These are phyloP conservation scores for Stephanodiscus triporus DNA, from an alignment of 108 stramenopile species.

Conservation along the genomic window DNA sequence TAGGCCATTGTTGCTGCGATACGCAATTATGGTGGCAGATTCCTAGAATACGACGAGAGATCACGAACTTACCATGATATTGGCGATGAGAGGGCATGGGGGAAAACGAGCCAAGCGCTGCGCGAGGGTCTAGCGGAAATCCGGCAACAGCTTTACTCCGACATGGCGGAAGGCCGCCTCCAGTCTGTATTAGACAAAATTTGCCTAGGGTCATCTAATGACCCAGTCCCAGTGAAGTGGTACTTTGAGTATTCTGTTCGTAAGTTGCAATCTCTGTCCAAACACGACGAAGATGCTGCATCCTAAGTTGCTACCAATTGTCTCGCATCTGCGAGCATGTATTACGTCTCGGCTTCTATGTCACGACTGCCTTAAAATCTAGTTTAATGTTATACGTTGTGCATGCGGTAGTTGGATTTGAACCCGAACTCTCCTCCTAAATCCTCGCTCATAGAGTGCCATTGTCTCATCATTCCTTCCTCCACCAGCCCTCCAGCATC, in stretches of 20 bases:
- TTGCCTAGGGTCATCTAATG: no score
- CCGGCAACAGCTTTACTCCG: constrained; percentile 29
- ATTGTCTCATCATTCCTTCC: no score
- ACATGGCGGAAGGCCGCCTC: not conserved
- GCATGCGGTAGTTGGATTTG: no score
- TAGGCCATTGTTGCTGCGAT: constrained; percentile 27
- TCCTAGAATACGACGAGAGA: constrained; percentile 62
- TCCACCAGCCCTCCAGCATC: no score
- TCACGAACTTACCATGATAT: constrained; percentile 62
- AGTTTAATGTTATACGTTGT: no score
- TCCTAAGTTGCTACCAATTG: no score
- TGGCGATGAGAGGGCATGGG: constrained; percentile 69
- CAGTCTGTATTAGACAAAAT: not conserved
- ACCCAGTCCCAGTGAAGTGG: not conserved
- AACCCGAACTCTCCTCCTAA: no score
- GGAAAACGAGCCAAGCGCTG: constrained; percentile 50
- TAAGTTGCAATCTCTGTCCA: not conserved
- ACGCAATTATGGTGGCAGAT: constrained; percentile 36
- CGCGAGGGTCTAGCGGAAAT: constrained; percentile 64
- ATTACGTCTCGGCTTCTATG: no score
- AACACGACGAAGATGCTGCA: not conserved
- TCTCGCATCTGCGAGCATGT: no score
- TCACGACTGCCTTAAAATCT: no score
- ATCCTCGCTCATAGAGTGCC: no score
- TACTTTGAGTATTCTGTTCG: constrained; percentile 8